Percentiles rank a stretch among this genome's conserved stretches.
These are phyloP conservation scores for Blumeria graminis DNA, from an alignment of 2,329 filamentous ascomycete genomes.

Conservation along the genomic window DNA sequence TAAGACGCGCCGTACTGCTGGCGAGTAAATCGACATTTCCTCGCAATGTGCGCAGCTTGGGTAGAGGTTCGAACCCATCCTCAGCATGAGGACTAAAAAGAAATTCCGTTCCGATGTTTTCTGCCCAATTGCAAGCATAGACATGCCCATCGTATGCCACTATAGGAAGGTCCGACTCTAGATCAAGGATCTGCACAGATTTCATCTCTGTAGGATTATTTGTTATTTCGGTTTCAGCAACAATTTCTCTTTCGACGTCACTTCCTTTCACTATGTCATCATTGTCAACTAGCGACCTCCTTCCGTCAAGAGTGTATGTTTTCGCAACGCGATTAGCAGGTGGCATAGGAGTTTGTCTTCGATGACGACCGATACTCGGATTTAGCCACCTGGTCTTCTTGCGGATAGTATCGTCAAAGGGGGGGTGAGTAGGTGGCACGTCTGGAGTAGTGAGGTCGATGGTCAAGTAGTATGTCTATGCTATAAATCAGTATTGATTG, in stretches of 20 bases:
- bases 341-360: conserved; percentile 2
- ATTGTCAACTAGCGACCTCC: conserved; percentile 1
- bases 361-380: conserved; percentile 7
- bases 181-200: conserved; percentile 55
- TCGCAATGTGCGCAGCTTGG: conserved; percentile 25
- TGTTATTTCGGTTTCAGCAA: not conserved
- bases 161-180: conserved; percentile 53
- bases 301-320: conserved; percentile 1
- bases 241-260: conserved; percentile 1
- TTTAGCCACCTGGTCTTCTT: conserved; percentile 8
- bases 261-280: conserved; percentile 2
- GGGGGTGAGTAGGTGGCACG: conserved; percentile 6
- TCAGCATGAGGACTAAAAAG: conserved; percentile 35
- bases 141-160: conserved; percentile 58
- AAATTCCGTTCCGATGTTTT: conserved; percentile 64
- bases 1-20: conserved; percentile 43
- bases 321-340: conserved; percentile 2
- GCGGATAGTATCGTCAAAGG: not conserved
- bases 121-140: conserved; percentile 60
- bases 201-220: conserved; percentile 7
- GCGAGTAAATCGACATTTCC: conserved; percentile 46
- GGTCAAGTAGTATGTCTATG: conserved; percentile 37
- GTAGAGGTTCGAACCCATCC: conserved; percentile 17
- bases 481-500: conserved; percentile 1
- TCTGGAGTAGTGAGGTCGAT: conserved; percentile 29